Evolutionary conservation across 768 basidiomycete genomes (phyloP).

Genomic region (Phlebiopsis flavidoalba): DNA sequence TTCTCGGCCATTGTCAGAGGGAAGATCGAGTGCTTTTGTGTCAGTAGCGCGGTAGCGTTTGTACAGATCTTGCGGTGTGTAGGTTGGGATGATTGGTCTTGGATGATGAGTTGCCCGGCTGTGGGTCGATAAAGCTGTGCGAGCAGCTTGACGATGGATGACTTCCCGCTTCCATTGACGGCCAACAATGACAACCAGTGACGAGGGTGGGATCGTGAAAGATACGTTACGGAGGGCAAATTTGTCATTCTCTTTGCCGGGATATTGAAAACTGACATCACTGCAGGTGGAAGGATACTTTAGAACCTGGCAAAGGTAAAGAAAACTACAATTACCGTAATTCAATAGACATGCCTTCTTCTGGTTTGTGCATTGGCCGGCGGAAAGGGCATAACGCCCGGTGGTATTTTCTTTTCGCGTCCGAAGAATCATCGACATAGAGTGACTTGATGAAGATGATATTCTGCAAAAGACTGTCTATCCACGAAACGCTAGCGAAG

Average conservation of each 20-base stretch:
- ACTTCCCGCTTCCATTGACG: constrained; percentile 51
- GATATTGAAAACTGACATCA: constrained; percentile 49
- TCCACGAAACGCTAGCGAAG: background rate
- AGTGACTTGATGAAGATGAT: background rate
- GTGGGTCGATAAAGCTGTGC: constrained; percentile 19
- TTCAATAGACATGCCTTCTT: background rate
- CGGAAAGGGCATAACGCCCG: background rate
- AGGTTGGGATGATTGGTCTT: constrained; percentile 32
- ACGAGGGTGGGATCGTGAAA: constrained; percentile 35
- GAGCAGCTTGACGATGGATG: constrained; percentile 31
- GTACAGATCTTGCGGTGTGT: constrained; percentile 29
- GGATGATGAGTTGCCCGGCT: constrained; percentile 27
- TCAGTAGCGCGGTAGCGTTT: constrained; percentile 35
- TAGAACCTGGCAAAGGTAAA: background rate
- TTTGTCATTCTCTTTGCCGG: constrained; percentile 31
- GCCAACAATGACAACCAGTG: constrained; percentile 56
- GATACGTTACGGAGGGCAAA: constrained; percentile 34
- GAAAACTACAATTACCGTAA: background rate
- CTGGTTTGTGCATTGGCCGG: background rate
- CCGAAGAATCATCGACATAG: background rate
- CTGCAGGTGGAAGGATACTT: constrained; percentile 23
- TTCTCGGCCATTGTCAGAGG: constrained; percentile 37
- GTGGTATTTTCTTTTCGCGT: background rate
- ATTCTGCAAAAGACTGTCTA: background rate
- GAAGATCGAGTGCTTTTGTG: constrained; percentile 34